phyloP scores from a whole-genome alignment of 2,329 filamentous ascomycete species.

The Dendrostoma leiphaemia region DNA sequence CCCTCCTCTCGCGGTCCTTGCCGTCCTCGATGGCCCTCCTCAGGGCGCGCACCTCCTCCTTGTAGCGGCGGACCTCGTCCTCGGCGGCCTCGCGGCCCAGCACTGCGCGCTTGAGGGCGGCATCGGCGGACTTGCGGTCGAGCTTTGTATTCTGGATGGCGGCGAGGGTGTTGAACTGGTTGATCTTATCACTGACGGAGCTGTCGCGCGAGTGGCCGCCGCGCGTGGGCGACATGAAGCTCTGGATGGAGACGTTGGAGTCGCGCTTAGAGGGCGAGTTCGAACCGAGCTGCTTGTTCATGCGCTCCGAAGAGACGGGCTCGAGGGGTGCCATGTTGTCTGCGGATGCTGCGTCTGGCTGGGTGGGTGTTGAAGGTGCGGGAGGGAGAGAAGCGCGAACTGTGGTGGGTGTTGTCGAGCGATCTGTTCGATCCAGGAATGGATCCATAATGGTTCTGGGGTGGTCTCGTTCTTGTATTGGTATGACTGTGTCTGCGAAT shows the following conservation, averaged over 20 bases:
- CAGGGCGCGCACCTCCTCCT: conserved; percentile 57
- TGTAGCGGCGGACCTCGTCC: conserved; percentile 60
- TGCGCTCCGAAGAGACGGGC: conserved; percentile 61
- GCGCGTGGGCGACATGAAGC: conserved; percentile 34
- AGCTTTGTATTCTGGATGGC: conserved; percentile 54
- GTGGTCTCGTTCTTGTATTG: not conserved
- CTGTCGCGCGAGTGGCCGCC: conserved; percentile 51
- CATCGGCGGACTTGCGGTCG: conserved; percentile 64
- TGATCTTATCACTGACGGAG: conserved; percentile 65
- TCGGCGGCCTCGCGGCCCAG: conserved; percentile 71
- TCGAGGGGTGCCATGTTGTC: conserved; percentile 47
- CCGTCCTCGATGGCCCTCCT: conserved; percentile 62
- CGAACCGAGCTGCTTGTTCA: conserved; percentile 48
- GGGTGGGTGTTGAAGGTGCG: conserved; percentile 11
- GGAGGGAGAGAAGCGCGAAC: not conserved
- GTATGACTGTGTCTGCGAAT: not conserved
- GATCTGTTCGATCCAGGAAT: conserved; percentile 2
- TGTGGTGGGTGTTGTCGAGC: conserved; percentile 12
- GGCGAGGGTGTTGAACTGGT: conserved; percentile 70
- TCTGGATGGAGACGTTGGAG: conserved; percentile 20
- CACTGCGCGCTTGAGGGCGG: conserved; percentile 64
- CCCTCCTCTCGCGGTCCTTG: conserved; percentile 62
- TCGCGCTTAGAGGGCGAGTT: conserved; percentile 14
- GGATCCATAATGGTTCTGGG: conserved; percentile 14
- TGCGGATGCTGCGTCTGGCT: not conserved